Base-by-base conservation (phyloP, 2,329 filamentous ascomycete genomes). In the Diaporthe sp. region DNA sequence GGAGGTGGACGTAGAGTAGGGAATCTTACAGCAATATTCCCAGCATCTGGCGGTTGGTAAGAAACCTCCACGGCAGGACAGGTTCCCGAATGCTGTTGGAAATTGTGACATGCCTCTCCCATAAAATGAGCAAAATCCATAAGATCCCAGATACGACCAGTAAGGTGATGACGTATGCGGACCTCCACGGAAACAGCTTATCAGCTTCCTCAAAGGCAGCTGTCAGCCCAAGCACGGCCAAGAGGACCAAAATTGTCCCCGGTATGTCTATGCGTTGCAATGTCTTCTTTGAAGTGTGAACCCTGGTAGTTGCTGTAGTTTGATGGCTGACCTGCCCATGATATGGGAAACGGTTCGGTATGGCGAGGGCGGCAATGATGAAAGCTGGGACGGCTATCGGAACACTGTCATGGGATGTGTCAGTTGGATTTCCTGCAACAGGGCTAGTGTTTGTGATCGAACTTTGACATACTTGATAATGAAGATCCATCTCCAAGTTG, bases 401-500 rank as follows among this genome's bases (percentile, higher is more conserved):
- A 15, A 70, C 44, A 28, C 65, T 70, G 25, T 68, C 19, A 8
- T 34, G 46, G 28, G 42, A 68, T 19, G 6, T n/a, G 53, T 53
- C 5, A 68, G 46, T 68, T n/a, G 46, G 19, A 0, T 4, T 28
- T 62, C n/a, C 19, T 22, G 42, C 6, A 5, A 15, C n/a, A 46
- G n/a, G 25, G 9, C 8, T 8, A 19, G 25, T 25, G 31, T 6
- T n/a, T 8, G 39, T 6, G 9, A 39, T 25, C 7, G 4, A 25
- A 8, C 2, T 12, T 39, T 22, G n/a, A 55, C 65, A 13, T 70
- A 70, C 67, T 80, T 80, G 60, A 80, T 76, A 61, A 76, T 78
- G 68, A 80, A 80, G 55, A 79, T 79, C 80, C 82, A 81, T 62
- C 80, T 76, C 78, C 78, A 79, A 8, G 76, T 76, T 3, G 58